phyloP scores from a whole-genome alignment of 768 basidiomycete genomes.

The Psilocybe subaeruginosa region DNA sequence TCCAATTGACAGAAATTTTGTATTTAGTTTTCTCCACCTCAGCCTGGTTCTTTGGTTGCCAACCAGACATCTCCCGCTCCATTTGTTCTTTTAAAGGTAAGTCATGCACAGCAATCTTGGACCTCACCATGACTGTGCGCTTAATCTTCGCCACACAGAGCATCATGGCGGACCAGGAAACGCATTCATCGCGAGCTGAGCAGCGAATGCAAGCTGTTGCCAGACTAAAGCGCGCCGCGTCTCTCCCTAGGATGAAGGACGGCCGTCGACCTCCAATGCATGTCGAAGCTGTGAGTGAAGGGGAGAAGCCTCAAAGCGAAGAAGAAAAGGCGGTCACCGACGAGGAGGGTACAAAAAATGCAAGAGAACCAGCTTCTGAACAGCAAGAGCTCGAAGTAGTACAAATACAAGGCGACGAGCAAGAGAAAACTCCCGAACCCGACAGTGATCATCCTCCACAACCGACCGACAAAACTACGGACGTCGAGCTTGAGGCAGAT shows the following conservation, averaged over 20 bases:
- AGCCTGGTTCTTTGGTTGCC: not conserved
- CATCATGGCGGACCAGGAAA: conserved; percentile 48
- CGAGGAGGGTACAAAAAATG: conserved; percentile 9
- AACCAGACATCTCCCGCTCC: conserved; percentile 14
- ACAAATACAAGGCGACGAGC: conserved; percentile 14
- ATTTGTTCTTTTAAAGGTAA: conserved; percentile 20
- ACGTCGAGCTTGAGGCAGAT: conserved; percentile 38
- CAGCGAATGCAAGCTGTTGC: conserved; percentile 88
- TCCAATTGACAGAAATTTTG: conserved; percentile 1
- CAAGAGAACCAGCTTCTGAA: conserved; percentile 6
- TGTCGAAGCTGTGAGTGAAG: conserved; percentile 80
- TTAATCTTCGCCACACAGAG: conserved; percentile 16
- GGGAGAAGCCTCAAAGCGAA: conserved; percentile 52
- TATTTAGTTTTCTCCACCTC: conserved; percentile 11
- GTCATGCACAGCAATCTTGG: conserved; percentile 6
- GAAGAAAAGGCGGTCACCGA: conserved; percentile 20
- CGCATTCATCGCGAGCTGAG: conserved; percentile 58
- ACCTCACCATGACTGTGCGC: conserved; percentile 9
- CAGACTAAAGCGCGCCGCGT: conserved; percentile 90
- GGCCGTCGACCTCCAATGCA: conserved; percentile 89
- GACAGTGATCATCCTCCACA: conserved; percentile 21
- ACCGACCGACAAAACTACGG: conserved; percentile 20
- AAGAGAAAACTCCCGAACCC: conserved; percentile 21
- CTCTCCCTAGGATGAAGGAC: conserved; percentile 89
- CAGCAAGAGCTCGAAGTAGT: conserved; percentile 4